These are phyloP conservation scores for Populus simonii DNA, from an alignment of 345 rosid species.

Conservation along the genomic window DNA sequence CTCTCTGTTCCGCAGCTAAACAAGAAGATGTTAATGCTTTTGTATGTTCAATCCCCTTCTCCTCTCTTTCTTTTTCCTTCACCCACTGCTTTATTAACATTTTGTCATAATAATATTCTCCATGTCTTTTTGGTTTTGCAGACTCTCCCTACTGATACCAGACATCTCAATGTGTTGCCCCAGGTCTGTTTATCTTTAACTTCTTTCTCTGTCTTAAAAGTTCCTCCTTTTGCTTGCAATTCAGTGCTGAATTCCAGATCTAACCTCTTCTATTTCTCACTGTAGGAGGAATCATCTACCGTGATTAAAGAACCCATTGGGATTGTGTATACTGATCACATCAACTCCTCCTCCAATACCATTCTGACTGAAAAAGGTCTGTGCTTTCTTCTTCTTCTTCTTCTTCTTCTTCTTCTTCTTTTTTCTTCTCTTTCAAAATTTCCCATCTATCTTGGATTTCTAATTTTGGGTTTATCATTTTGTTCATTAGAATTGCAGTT, in stretches of 20 bases:
- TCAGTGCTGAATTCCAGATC: conserved; percentile 20
- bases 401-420: too few species aligned
- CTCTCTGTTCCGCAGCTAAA: conserved; percentile 44
- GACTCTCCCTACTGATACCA: conserved; percentile 50
- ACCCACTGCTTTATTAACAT: background rate
- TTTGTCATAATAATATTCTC: background rate
- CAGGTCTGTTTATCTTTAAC: conserved; percentile 39
- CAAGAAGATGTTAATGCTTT: conserved; percentile 60
- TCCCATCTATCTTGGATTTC: background rate
- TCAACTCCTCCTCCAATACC: background rate
- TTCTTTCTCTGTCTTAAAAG: background rate
- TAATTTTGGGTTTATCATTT: background rate
- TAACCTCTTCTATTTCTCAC: conserved; percentile 15
- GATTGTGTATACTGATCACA: conserved; percentile 46
- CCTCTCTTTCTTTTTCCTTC: background rate
- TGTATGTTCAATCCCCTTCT: conserved; percentile 38
- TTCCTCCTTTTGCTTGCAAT: background rate
- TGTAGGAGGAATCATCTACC: conserved; percentile 52
- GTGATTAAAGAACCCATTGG: conserved; percentile 51
- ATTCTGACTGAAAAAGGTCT: conserved; percentile 10
- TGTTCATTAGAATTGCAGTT: conserved; percentile 24
- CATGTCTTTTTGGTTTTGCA: conserved; percentile 26
- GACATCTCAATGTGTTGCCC: conserved; percentile 64
- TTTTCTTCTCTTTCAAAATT: background rate
- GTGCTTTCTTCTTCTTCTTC: background rate